Evolutionary conservation across 169 alveolate genomes (phyloP).

Genomic region (Cryptosporidium baileyi): DNA sequence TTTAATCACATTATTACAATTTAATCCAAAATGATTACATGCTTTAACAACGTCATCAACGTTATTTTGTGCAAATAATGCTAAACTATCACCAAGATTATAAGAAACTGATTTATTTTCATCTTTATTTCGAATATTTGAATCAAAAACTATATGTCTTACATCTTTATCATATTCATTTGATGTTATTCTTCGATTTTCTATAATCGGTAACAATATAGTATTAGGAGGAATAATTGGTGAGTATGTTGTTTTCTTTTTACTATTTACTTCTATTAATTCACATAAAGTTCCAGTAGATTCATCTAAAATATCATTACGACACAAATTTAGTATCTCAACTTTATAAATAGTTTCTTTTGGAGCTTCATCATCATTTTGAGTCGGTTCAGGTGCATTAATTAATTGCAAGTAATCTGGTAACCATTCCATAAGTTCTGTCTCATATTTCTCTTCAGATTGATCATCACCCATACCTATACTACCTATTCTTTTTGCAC

Average conservation of each 20-base stretch:
- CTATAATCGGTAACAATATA: constrained; percentile 31
- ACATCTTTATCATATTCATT: constrained; percentile 66
- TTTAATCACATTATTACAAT: constrained; percentile 5
- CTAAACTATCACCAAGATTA: constrained; percentile 68
- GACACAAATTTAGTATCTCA: neutral
- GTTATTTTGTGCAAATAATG: constrained; percentile 68
- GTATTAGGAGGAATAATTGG: constrained; percentile 70
- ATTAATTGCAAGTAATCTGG: constrained; percentile 69
- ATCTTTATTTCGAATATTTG: neutral
- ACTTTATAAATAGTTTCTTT: constrained; percentile 23
- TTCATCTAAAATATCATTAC: constrained; percentile 1
- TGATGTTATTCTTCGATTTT: constrained; percentile 66
- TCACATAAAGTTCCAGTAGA: constrained; percentile 18
- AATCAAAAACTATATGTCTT: constrained; percentile 68
- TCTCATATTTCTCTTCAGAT: constrained; percentile 74
- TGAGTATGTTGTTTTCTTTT: neutral
- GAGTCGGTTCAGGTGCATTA: constrained; percentile 70
- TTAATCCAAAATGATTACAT: constrained; percentile 30
- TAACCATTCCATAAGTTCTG: constrained; percentile 73
- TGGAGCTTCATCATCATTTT: constrained; percentile 53
- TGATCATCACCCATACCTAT: constrained; percentile 75
- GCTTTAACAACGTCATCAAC: constrained; percentile 32
- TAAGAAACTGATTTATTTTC: neutral
- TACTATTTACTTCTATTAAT: neutral
- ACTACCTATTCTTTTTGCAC: constrained; percentile 72